These are phyloP conservation scores for Rhodotorula toruloides DNA, from an alignment of 768 basidiomycete species.

Conservation along the genomic window DNA sequence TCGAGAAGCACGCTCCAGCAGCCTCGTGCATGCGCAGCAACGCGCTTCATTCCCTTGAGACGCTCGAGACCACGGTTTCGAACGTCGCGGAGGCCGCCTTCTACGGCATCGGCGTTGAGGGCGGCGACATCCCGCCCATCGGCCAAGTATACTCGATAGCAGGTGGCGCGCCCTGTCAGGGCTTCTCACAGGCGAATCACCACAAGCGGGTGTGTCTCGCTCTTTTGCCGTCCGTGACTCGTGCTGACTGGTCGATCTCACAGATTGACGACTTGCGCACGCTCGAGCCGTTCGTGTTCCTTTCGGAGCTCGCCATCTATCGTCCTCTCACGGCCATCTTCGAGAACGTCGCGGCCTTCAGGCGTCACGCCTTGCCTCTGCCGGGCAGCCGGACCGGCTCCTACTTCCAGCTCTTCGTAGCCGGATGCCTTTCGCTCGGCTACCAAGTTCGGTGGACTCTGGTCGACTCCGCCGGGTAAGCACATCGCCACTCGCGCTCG, in stretches of 20 bases:
- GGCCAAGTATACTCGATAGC: background rate
- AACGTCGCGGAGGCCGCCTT: background rate
- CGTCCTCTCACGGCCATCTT: background rate
- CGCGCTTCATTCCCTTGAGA: background rate
- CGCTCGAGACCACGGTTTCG: background rate
- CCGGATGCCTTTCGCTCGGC: background rate
- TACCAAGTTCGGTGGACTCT: constrained; percentile 8
- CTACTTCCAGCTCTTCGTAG: constrained; percentile 7
- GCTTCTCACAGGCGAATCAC: background rate
- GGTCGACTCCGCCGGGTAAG: constrained; percentile 13
- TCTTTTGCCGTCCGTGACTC: too few relatives aligned
- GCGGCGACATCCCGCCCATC: too few relatives aligned
- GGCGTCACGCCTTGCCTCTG: background rate
- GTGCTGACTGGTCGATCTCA: too few relatives aligned
- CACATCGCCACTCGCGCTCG: background rate
- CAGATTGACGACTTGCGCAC: background rate
- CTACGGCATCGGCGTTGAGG: background rate
- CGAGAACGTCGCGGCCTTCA: constrained; percentile 25
- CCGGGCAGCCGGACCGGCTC: background rate
- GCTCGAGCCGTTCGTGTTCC: constrained; percentile 1
- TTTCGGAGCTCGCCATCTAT: background rate
- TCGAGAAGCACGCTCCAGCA: background rate
- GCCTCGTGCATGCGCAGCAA: background rate
- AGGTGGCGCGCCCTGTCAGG: constrained; percentile 5
- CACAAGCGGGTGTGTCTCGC: background rate